Base-by-base conservation (phyloP, 257 asterid genomes). In the Verbascum thapsus region DNA sequence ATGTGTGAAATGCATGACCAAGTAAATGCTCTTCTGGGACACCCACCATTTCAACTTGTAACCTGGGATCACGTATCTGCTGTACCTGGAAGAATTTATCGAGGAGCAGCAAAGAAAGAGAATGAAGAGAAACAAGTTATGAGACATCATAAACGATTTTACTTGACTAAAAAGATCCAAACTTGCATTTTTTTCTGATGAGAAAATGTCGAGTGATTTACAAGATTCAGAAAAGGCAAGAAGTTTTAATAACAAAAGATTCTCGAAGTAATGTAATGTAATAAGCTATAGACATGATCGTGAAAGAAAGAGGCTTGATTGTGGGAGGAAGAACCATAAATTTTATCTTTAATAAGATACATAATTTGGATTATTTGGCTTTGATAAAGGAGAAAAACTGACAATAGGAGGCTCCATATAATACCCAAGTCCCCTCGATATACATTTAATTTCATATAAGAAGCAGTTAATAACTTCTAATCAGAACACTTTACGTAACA, bases 1-100 rank as follows among this genome's bases (percentile, higher is more conserved):
- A 94, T 81, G 78, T 80, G 69, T 90, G 99, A 81, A 87, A 94
- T 23, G 97, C 99, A 80, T 94, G 99, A 16, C 97, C 99, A 17
- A 77, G 59, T 66, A 90, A 68, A 81, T 90, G 74, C 76, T 94
- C 95, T 72, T 84, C 88, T 0, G 97, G 99, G 62, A 94, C 96
- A 54, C 99, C 99, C 72, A 92, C 90, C 89, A 82, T 73, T 72
- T 85, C 96, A 54, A 79, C 74, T 80, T 94, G 99, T 69, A 75
- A 70, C 76, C 57, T 74, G 38, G 96, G 96, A 70, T 94, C 96
- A 59, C 96, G 78, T 68, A 94, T 75, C 69, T 62, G 78, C 68
- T 87, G 71, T 20, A 94, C 86, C 97, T 94, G 82, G 42, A 54
- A 26, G 32, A 26, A 63, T 39, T 52, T n/a, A 16, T 67, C 23